Evolutionary conservation across 139 green algal species (phyloP), one percentile per base, ranked within the genome.

Genomic region (Coelastrella sp.): DNA sequence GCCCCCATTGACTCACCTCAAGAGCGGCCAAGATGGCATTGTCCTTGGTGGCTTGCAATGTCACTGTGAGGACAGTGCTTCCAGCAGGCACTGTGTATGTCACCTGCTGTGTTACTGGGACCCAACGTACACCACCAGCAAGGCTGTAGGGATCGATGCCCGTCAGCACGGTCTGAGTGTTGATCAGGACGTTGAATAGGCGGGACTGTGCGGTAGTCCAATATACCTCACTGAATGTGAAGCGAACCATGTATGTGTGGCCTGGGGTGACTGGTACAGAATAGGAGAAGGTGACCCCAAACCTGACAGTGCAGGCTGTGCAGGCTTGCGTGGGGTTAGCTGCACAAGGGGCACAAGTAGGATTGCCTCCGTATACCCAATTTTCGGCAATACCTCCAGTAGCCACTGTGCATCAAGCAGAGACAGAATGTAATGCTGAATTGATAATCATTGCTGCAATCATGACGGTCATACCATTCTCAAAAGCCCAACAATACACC

Each of bases 221-320:
- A 19, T 20, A 85, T 4, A 85, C 79, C 22, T 85, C 79, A n/a
- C 19, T 70, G 20, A 85, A 85, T 17, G 79, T 85, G 79, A 85
- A 72, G 19, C 79, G 56, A 7, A 85, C 49, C 0, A 22, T 70
- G 56, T 85, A 85, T 58, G 56, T 84, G 58, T 20, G 79, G 56
- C 57, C 57, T 11, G 79, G 19, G 7, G 56, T 68, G 57, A 56
- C 61, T 19, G 56, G 79, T 7, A 85, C 57, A 8, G 35, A 68
- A 56, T 85, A 85, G 56, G 79, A 85, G 57, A 85, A 85, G 4
- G 57, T 20, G 79, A 49, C 79, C 6, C 79, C 79, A 57, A 72
- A 70, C 5, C 79, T 60, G 8, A 85, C 57, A 9, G 56, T 85
- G 79, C 79, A 85, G 17, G 79, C 35, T 9, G 56, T 49, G 17